phyloP scores from a whole-genome alignment of 176 grass and related monocot species.

The Coix lacrymajobi region DNA sequence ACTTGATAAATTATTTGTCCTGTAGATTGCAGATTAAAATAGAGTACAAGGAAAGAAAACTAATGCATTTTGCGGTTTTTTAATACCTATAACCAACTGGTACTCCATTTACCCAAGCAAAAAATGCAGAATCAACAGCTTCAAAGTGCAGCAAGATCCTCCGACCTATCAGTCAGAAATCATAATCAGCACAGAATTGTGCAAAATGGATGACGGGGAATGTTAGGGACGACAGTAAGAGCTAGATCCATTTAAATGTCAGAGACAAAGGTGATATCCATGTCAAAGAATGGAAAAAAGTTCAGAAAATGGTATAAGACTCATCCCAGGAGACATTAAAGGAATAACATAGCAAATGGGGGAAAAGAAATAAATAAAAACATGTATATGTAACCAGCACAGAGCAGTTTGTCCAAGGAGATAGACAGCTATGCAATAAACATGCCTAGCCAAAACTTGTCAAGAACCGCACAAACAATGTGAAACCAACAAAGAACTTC shows the following conservation, averaged over 20 bases:
- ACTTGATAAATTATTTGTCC: neutral
- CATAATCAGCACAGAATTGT: conserved; percentile 13
- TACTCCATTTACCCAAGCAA: conserved; percentile 92
- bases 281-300: neutral
- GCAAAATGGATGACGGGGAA: neutral
- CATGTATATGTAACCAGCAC: neutral
- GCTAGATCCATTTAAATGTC: neutral
- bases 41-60: neutral
- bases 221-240: neutral
- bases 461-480: neutral
- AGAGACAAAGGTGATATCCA: neutral
- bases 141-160: conserved; percentile 95
- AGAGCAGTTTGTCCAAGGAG: neutral
- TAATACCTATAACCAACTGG: conserved; percentile 83
- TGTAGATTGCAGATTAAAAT: neutral
- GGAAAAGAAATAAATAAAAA: neutral
- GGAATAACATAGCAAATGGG: neutral
- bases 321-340: neutral
- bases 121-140: conserved; percentile 88
- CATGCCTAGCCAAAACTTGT: neutral
- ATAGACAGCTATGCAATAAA: neutral
- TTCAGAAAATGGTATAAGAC: neutral
- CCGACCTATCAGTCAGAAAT: conserved; percentile 61
- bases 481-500: neutral
- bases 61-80: neutral